Evolutionary conservation across 2,329 filamentous ascomycete genomes (phyloP), one percentile per base, ranked within the genome.

Genomic region (Xylaria sp.): DNA sequence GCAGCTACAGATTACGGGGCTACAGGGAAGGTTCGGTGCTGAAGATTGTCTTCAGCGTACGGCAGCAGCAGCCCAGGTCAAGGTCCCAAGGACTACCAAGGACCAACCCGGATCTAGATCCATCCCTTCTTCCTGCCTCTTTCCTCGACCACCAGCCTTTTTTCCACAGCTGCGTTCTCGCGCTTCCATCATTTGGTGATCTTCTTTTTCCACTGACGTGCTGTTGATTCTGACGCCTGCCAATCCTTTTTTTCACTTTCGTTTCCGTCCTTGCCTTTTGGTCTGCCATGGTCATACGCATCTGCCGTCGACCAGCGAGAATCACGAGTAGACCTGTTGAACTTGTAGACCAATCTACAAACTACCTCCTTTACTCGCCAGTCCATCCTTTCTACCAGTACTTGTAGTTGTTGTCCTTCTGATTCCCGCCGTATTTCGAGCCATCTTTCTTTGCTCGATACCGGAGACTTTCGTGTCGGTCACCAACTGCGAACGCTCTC

Each of bases 51-150:
- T 52, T 47, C 44, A 57, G 55, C 49, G 51, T 54, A 42, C 52
- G 57, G 50, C 52, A 57, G 54, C 23, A 30, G 23, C 23, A 30
- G 23, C 23, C 23, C 4, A 30, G 23, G 23, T 30, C 23, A 30
- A 30, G 23, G 23, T 30, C 23, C 23, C 4, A 5, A 30, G 23
- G 23, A 30, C 23, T 30, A 30, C 23, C 23, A 63, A 48, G 47
- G 60, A 58, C 60, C 57, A 51, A 46, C 13, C 42, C 13, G n/a
- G 13, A n/a, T 16, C 42, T n/a, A 46, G 58, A 42, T 44, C 55
- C 48, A 55, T 60, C 54, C 54, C 53, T 51, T 46, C 46, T 39
- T 62, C 63, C 57, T 59, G 57, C 58, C 63, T 55, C 60, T 60
- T 58, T 58, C 47, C 57, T 59, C 59, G 48, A 52, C 57, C 16